Evolutionary conservation across 2,329 filamentous ascomycete species (phyloP).

Genomic region (Curvularia eragrostidis): DNA sequence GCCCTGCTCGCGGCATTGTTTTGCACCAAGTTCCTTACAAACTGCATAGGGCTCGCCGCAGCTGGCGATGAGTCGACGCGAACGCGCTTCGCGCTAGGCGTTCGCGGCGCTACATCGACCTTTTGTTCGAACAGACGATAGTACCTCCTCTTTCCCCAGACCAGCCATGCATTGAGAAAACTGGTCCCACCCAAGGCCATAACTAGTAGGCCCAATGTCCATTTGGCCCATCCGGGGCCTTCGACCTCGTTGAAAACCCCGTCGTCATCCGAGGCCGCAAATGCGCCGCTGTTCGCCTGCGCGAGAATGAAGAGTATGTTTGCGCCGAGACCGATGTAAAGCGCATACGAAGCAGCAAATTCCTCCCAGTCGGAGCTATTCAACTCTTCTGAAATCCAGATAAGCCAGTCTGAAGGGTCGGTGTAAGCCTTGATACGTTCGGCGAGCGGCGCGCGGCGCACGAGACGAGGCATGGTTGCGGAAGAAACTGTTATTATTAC

Average conservation of each 20-base stretch:
- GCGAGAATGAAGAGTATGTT: slow-evolving; percentile 85
- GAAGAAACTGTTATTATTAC: slow-evolving; percentile 4
- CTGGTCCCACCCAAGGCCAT: slow-evolving; percentile 72
- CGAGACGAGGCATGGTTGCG: slow-evolving; percentile 64
- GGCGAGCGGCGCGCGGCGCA: slow-evolving; percentile 78
- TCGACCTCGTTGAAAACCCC: slow-evolving; percentile 76
- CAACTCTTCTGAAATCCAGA: slow-evolving; percentile 92
- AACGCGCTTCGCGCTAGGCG: slow-evolving; percentile 86
- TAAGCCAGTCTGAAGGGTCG: slow-evolving; percentile 86
- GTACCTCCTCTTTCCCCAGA: slow-evolving; percentile 79
- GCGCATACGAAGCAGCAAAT: slow-evolving; percentile 72
- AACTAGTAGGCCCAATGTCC: slow-evolving; percentile 72
- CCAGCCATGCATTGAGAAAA: slow-evolving; percentile 78
- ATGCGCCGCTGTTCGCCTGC: slow-evolving; percentile 72
- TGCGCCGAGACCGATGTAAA: slow-evolving; percentile 74
- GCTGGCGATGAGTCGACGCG: slow-evolving; percentile 83
- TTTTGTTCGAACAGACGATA: slow-evolving; percentile 91
- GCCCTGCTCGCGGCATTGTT: slow-evolving; percentile 81
- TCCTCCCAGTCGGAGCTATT: slow-evolving; percentile 93
- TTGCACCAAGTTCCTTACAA: slow-evolving; percentile 70
- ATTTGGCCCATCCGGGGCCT: slow-evolving; percentile 68
- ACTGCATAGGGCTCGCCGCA: slow-evolving; percentile 77
- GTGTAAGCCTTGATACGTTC: slow-evolving; percentile 83
- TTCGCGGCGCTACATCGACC: slow-evolving; percentile 76
- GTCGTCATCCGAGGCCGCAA: slow-evolving; percentile 63